Evolutionary conservation across 441 rosid species (phyloP).

Genomic region (Corymbia calophylla): DNA sequence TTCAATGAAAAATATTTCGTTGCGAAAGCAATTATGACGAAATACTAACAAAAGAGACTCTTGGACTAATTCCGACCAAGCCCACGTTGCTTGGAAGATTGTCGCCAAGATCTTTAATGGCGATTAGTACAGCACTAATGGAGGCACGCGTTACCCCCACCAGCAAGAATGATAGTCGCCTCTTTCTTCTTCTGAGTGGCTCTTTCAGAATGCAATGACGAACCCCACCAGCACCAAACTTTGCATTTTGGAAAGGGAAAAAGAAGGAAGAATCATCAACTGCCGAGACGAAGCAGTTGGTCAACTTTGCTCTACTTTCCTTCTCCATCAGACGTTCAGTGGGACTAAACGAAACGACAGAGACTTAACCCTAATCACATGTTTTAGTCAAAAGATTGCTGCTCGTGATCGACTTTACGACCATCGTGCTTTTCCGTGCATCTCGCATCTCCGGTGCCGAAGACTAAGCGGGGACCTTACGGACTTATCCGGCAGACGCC

Average conservation of each 20-base stretch:
- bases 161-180: background rate
- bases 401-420: background rate
- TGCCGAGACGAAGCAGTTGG: background rate
- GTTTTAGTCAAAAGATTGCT: background rate
- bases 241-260: background rate
- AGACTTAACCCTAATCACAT: background rate
- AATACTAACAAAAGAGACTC: background rate
- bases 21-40: rapidly evolving
- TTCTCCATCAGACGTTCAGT: background rate
- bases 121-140: background rate
- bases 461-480: background rate
- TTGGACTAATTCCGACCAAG: background rate
- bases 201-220: background rate
- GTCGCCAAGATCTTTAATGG: background rate
- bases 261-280: background rate
- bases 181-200: background rate
- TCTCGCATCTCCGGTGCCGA: background rate
- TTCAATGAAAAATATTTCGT: too few species aligned
- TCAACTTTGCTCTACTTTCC: background rate
- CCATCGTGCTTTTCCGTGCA: background rate
- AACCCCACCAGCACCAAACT: background rate
- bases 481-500: background rate
- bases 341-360: background rate
- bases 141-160: background rate
- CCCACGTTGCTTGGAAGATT: background rate